Base-by-base conservation (phyloP, 768 basidiomycete species). In the Pleurotus salmoneostramineus region DNA sequence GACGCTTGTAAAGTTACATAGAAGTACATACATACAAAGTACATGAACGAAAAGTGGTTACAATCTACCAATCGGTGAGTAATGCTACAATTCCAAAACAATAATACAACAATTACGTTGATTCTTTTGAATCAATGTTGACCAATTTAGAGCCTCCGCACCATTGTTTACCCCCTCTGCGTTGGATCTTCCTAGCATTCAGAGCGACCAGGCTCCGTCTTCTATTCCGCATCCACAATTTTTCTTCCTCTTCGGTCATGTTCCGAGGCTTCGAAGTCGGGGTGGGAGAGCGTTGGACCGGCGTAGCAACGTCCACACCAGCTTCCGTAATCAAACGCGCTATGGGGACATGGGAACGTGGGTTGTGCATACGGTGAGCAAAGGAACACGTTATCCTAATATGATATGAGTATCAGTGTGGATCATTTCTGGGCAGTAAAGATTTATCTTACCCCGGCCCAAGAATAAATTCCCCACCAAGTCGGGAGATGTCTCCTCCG, bases 381-480 rank as follows among this genome's bases (percentile, higher is more conserved):
- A 58, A 61, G 52, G 60, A 63, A 61, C 56, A 62, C 51, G 40
- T 44, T 55, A 47, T 58, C 58, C 34, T 48, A 48, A 32, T 34
- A 54, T 34, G 51, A 50, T 7, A 47, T 40, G 11, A 6, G 32
- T 17, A 27, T 56, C 31, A 47, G 56, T 47, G 44, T 54, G 52
- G 40, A 56, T 47, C 56, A 34, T 33, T 48, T 31, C 42, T 32
- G 32, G 56, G 37, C 15, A 46, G n/a, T 45, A 46, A 17, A 17
- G 35, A 46, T 33, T 8, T 46, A 46, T 33, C 42, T 46, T 56
- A 84, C 82, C 83, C 84, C 6, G 84, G 83, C 11, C 83, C 83
- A 12, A 90, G 76, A 27, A 90, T 74, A 62, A 90, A 89, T 69
- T 91, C 89, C 37, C 89, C 89, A 31, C 88, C 88, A 14, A 89